Evolutionary conservation across 2,329 filamentous ascomycete species (phyloP), one percentile per base, ranked within the genome.

Genomic region (Beauveria rudraprayagi): DNA sequence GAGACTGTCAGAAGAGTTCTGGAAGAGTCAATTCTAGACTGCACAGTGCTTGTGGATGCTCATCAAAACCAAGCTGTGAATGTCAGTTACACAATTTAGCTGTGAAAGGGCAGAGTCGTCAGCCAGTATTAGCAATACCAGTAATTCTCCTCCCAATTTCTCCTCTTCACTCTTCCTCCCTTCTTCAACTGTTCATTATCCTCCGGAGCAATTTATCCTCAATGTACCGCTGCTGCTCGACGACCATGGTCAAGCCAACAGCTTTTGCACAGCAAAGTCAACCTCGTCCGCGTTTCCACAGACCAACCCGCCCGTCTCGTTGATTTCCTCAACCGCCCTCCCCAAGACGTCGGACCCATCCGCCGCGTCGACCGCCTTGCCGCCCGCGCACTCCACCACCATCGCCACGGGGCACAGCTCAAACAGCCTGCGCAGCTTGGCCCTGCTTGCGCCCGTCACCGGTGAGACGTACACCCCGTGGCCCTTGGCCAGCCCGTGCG

Each of bases 391-490:
- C 70, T 87, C 84, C 1, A 87, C 65, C 2, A 87, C 70, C 28
- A 87, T 70, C 0, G 83, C 84, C n/a, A 87, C 70, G 1, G 84
- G 84, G 52, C 77, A 78, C 22, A 87, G 67, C 71, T 87, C 84
- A 62, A 83, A 87, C 30, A 87, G 69, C 7, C 80, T 72, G 40
- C 84, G 73, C 62, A 87, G 69, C 75, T 87, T 87, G 0, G 84
- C 81, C 64, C 74, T 75, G 66, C 78, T 83, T 10, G 67, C 68
- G 0, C 64, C 67, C 1, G 82, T 82, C 5, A 84, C 82, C 0
- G 84, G 84, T 1, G 79, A 83, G 2, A 86, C 67, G 66, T 86
- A 87, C 1, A 87, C 69, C 1, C 84, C 84, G 59, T 87, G 83
- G 0, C 83, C 82, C 69, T 87, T 86, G 62, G 81, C 78, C 8